These are phyloP conservation scores for Aspergillus flavus DNA, from an alignment of 2,329 filamentous ascomycete species.

Conservation along the genomic window DNA sequence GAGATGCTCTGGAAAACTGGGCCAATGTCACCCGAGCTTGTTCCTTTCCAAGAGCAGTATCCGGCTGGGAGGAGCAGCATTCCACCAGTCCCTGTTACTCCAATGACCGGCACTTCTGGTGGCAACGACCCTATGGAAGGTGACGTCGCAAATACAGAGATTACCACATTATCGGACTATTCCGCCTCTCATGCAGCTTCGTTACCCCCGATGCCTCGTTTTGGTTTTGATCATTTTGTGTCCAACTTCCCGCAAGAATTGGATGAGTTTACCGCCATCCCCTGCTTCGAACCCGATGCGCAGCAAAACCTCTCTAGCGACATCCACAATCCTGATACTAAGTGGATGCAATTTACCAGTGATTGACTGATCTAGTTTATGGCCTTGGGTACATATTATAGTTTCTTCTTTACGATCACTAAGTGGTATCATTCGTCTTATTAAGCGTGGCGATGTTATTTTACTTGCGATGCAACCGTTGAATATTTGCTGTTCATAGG, in stretches of 20 bases:
- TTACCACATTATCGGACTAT: slow-evolving; percentile 30
- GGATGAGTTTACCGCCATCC: slow-evolving; percentile 44
- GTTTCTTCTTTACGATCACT: background rate
- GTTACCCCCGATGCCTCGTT: slow-evolving; percentile 33
- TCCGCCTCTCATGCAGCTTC: slow-evolving; percentile 32
- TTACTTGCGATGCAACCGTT: slow-evolving; percentile 3
- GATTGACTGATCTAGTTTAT: slow-evolving; percentile 20
- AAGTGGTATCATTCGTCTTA: background rate
- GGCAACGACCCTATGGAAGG: slow-evolving; percentile 23
- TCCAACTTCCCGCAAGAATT: slow-evolving; percentile 45
- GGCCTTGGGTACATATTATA: slow-evolving; percentile 1
- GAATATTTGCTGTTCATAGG: slow-evolving; percentile 3
- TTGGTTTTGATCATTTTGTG: slow-evolving; percentile 43
- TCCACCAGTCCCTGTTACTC: slow-evolving; percentile 23
- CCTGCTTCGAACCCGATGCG: slow-evolving; percentile 40
- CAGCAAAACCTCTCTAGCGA: slow-evolving; percentile 28
- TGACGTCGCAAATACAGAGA: slow-evolving; percentile 24
- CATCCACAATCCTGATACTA: slow-evolving; percentile 32
- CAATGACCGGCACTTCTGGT: slow-evolving; percentile 23
- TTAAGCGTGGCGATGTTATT: slow-evolving; percentile 7
- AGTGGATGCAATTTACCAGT: slow-evolving; percentile 41
- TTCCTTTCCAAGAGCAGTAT: slow-evolving; percentile 29
- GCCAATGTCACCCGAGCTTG: slow-evolving; percentile 36
- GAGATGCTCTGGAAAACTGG: slow-evolving; percentile 53
- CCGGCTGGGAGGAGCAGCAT: slow-evolving; percentile 10